A percentile compares a stretch with the other conserved stretches of the same genome.
phyloP scores from a whole-genome alignment of 164 flowering plant genomes.

The Aristolochia californica region DNA sequence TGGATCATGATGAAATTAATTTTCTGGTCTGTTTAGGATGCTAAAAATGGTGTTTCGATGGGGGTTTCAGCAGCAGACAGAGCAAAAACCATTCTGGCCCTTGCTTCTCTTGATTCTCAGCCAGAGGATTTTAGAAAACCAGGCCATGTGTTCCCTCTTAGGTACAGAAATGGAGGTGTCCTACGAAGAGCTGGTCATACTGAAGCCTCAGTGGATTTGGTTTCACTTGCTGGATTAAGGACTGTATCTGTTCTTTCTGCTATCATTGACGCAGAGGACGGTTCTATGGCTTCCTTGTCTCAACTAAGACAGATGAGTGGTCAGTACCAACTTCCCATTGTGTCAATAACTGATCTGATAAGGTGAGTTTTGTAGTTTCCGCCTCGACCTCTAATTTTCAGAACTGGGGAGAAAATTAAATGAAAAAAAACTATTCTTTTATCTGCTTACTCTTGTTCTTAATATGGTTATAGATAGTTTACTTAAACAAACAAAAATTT shows the following conservation, averaged over 20 bases:
- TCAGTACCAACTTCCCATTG: conserved; percentile 50
- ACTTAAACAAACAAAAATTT: background rate
- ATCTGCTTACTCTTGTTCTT: too few relatives aligned
- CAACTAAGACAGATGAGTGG: conserved; percentile 46
- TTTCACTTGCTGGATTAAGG: conserved; percentile 51
- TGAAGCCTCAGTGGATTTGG: conserved; percentile 88
- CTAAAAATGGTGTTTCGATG: conserved; percentile 57
- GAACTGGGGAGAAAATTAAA: too few relatives aligned
- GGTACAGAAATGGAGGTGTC: conserved; percentile 80
- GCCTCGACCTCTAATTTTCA: too few relatives aligned
- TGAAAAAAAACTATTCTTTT: too few relatives aligned
- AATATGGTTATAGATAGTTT: too few relatives aligned
- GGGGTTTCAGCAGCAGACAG: conserved; percentile 90
- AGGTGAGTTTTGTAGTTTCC: conserved; percentile 27
- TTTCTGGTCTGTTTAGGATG: conserved; percentile 38
- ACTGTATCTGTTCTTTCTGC: conserved; percentile 72
- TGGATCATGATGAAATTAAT: too few relatives aligned
- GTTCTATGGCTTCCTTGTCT: conserved; percentile 54
- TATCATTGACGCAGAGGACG: conserved; percentile 59
- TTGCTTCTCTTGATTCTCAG: conserved; percentile 56
- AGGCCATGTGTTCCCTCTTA: conserved; percentile 94
- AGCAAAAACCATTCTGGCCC: conserved; percentile 67
- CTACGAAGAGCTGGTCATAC: conserved; percentile 81
- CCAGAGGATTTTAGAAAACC: conserved; percentile 78
- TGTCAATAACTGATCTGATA: conserved; percentile 70